A percentile compares a stretch with the other conserved stretches of the same genome.
Evolutionary conservation across 2,329 filamentous ascomycete species (phyloP).

Genomic region (Hypoxylon sp.): DNA sequence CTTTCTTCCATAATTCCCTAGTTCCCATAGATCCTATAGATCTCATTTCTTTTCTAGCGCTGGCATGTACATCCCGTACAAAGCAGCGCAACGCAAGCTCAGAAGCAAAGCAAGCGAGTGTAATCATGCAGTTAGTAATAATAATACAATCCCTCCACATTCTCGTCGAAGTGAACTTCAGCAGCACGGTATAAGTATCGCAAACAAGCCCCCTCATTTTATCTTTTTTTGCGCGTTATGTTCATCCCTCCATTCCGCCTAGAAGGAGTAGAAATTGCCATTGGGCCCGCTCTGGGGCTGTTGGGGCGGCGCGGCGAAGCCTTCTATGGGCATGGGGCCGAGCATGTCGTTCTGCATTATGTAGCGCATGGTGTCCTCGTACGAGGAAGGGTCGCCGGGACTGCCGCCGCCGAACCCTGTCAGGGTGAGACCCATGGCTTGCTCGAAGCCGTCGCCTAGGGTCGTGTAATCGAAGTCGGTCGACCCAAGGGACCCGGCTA

Average conservation of each 20-base stretch:
- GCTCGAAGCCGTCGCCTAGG: conserved; percentile 59
- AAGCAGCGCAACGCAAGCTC: not conserved
- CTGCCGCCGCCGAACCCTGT: conserved; percentile 55
- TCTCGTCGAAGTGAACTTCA: too few relatives aligned
- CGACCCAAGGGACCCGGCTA: conserved; percentile 48
- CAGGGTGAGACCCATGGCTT: conserved; percentile 62
- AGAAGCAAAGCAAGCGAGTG: not conserved
- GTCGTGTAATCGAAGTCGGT: conserved; percentile 56
- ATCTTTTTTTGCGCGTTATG: not conserved
- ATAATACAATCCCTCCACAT: conserved; percentile 4
- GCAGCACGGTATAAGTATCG: not conserved
- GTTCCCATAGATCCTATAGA: not conserved
- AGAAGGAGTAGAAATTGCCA: conserved; percentile 35
- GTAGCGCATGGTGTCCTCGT: conserved; percentile 49
- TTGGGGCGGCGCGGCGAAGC: conserved; percentile 24
- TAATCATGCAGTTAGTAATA: not conserved
- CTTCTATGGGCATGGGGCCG: conserved; percentile 39
- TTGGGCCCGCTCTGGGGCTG: conserved; percentile 20
- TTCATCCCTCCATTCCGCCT: not conserved
- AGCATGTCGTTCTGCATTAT: conserved; percentile 50
- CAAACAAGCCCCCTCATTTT: not conserved
- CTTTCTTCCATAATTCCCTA: not conserved
- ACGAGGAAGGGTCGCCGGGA: conserved; percentile 45
- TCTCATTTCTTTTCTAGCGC: not conserved
- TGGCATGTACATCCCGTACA: not conserved